phyloP scores from a whole-genome alignment of 495 filamentous ascomycete genomes.

The Aspergillus affinis region DNA sequence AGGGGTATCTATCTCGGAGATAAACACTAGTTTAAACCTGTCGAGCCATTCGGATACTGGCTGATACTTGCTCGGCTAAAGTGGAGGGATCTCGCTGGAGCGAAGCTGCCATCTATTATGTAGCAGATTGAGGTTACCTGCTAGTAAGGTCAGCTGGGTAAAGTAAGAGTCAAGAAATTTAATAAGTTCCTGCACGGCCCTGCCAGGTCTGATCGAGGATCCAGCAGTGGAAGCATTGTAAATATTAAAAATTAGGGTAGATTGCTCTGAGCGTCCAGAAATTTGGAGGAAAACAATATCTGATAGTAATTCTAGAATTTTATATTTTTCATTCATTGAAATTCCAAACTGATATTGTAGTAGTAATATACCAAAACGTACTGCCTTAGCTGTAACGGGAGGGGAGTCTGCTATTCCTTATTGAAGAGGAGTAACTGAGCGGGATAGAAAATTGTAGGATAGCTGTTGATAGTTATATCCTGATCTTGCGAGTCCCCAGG shows the following conservation, averaged over 20 bases:
- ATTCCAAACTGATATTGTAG: neutral
- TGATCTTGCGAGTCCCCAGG: neutral
- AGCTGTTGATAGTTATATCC: neutral
- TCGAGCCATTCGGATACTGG: neutral
- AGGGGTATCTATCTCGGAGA: constrained; percentile 1
- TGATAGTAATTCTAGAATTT: neutral
- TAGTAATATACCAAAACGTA: constrained; percentile 1
- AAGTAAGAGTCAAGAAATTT: no score
- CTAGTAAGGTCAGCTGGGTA: neutral
- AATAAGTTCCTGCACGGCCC: no score
- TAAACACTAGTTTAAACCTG: neutral
- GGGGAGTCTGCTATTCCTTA: neutral
- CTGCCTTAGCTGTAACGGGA: constrained; percentile 2
- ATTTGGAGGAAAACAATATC: neutral
- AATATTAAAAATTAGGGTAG: no score
- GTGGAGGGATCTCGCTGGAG: neutral
- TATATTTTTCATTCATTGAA: constrained; percentile 4
- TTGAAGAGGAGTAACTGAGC: neutral
- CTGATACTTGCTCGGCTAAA: neutral
- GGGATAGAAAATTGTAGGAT: neutral
- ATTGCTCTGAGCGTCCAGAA: neutral
- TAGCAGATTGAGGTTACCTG: neutral
- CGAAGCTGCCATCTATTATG: neutral
- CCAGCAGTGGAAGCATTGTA: no score
- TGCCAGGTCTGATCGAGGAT: no score